Evolutionary conservation across 768 basidiomycete species (phyloP), one percentile per base, ranked within the genome.

Genomic region (Xerocomellus intermedius): DNA sequence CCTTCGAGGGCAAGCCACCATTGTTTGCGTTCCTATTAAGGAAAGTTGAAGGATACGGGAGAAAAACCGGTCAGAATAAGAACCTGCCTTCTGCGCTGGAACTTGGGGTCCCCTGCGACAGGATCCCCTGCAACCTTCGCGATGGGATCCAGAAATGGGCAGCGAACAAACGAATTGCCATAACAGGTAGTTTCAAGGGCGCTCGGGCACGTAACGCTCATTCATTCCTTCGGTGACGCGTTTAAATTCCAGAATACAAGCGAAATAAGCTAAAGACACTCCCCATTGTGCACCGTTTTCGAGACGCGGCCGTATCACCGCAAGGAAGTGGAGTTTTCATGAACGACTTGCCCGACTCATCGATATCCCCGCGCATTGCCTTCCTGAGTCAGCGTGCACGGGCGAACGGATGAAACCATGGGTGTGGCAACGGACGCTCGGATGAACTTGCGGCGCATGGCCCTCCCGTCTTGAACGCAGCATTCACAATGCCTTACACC

Each of bases 131-230:
- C 58, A 30, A 51, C 62, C 61, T 61, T 67, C 65, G 64, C 65
- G 65, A 65, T 58, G 52, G 50, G 51, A 42, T 54, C 64, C 69
- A 59, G 64, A 71, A 73, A 71, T 59, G 67, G 69, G 44, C 14
- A 73, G 47, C 58, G 52, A 73, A 71, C 71, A 71, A 71, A 71
- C 69, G 69, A 53, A 69, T 73, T 73, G 56, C 69, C 67, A 57
- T 65, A 71, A 64, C 8, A 57, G 71, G 69, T 50, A 71, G 67
- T 70, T 71, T 71, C 71, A 71, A 71, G 69, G 69, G 59, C 57
- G 71, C 65, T 55, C 61, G 58, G 60, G 37, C 62, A 71, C 69
- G 69, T 71, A 73, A 70, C 61, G 48, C 48, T 61, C 55, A 65
- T 62, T 42, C 54, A 50, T 60, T 42, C 51, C 64, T 64, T 69